Evolutionary conservation across 1,284 basidiomycete species (phyloP), one percentile per base, ranked within the genome.

Genomic region (Leccinum pseudoinsigne): DNA sequence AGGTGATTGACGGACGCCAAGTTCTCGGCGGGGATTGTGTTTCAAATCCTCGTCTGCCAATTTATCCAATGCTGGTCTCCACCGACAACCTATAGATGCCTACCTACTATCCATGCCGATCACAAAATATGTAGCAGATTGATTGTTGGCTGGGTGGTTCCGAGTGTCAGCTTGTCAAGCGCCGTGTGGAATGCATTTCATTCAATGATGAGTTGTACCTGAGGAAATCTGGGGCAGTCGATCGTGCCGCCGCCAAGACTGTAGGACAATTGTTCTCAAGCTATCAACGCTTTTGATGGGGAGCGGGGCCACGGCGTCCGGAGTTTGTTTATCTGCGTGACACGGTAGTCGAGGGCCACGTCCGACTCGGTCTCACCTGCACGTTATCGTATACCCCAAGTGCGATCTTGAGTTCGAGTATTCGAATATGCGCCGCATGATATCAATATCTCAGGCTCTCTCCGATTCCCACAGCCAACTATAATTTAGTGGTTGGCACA

Each of bases 301-400:
- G 42, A 23, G 55, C 51, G 11, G 59, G 42, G 45, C 18, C 18
- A 4, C 8, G 56, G 68, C 72, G 66, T 64, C 68, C 58, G 70
- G 71, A 70, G 67, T 62, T 61, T 61, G 60, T 60, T 55, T 34
- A 51, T 53, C n/a, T 47, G 26, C 60, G 62, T 58, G 64, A 40
- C 68, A 60, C 58, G 54, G 54, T 55, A 57, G 50, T 36, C 38
- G 62, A 67, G 61, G 26, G 58, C 59, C 38, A 59, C 55, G 31
- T 47, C 47, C 45, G 40, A 55, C 21, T 26, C 16, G 18, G 56
- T 61, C 66, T 61, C 65, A 61, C n/a, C 34, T 51, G 36, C 60
- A 57, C 62, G 47, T 51, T 54, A 62, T 40, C 56, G 50, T 23
- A 14, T 51, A n/a, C 66, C 64, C 42, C 47, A 40, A 47, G 45